Evolutionary conservation across 768 basidiomycete species (phyloP).

Genomic region (Russula earlei): DNA sequence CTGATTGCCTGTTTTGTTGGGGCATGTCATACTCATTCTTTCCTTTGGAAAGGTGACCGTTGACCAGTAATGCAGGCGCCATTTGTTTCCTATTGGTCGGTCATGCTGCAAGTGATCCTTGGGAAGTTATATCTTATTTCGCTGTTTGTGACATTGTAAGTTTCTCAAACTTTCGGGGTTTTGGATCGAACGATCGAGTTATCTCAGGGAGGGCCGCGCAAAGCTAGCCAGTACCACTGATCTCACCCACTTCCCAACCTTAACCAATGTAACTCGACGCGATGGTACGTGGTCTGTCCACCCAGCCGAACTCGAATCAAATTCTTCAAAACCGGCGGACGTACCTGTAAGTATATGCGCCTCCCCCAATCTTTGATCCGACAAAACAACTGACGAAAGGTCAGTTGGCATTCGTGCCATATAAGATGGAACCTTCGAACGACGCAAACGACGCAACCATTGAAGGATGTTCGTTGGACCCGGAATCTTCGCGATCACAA

Average conservation of each 20-base stretch:
- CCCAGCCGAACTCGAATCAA: neutral
- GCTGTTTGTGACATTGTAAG: conserved; percentile 25
- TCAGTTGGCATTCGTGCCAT: neutral
- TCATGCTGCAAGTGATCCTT: conserved; percentile 23
- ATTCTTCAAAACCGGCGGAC: neutral
- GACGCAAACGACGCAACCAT: neutral
- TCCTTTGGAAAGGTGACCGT: neutral
- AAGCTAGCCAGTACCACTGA: neutral
- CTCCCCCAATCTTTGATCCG: neutral
- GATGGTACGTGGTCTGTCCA: neutral
- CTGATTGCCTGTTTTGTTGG: conserved; percentile 17
- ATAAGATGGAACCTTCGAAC: neutral
- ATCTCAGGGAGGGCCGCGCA: conserved; percentile 5
- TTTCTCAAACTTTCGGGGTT: neutral
- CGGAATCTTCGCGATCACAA: neutral
- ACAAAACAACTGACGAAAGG: neutral
- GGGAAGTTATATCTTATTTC: conserved; percentile 28
- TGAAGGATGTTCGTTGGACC: neutral
- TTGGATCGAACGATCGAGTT: neutral
- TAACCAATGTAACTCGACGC: neutral
- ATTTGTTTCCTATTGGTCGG: conserved; percentile 22
- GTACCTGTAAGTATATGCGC: neutral
- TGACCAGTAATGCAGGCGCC: conserved; percentile 3
- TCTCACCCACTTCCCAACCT: conserved; percentile 5
- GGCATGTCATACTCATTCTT: neutral